These are phyloP conservation scores for Teunomyces atbi DNA, from an alignment of 805 yeast genomes.

Conservation along the genomic window DNA sequence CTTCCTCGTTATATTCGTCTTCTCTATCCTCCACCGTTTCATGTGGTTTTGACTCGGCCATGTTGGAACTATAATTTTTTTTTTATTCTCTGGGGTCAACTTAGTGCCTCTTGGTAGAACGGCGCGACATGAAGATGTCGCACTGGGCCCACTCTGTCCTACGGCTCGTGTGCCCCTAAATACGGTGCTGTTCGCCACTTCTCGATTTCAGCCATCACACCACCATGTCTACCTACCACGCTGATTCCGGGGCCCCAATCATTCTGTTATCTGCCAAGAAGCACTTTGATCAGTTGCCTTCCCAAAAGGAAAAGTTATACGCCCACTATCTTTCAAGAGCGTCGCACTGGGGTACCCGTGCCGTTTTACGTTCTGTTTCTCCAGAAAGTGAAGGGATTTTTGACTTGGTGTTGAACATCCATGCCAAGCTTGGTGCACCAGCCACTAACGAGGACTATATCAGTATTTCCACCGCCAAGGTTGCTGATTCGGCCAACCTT, in stretches of 20 bases:
- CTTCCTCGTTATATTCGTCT: slow-evolving; percentile 28
- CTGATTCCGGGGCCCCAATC: slow-evolving; percentile 46
- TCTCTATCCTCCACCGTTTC: slow-evolving; percentile 6
- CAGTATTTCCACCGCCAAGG: slow-evolving; percentile 26
- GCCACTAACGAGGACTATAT: slow-evolving; percentile 36
- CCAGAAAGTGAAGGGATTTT: slow-evolving; percentile 76
- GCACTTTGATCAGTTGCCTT: slow-evolving; percentile 65
- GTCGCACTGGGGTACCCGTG: slow-evolving; percentile 79
- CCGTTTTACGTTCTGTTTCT: slow-evolving; percentile 76
- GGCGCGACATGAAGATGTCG: slow-evolving; percentile 4
- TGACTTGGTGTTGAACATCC: slow-evolving; percentile 64
- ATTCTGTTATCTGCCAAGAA: slow-evolving; percentile 56
- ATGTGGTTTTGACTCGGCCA: background rate
- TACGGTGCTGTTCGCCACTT: background rate
- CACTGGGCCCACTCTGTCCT: background rate
- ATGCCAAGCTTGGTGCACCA: slow-evolving; percentile 49
- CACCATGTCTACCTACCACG: slow-evolving; percentile 12
- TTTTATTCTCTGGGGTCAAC: background rate
- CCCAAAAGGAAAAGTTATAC: slow-evolving; percentile 56
- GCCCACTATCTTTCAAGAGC: slow-evolving; percentile 86
- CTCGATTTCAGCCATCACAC: background rate
- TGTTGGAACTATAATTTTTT: background rate
- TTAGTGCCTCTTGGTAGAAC: background rate
- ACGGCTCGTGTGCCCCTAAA: slow-evolving; percentile 1
- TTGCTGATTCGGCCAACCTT: slow-evolving; percentile 31